Evolutionary conservation across 441 rosid species (phyloP).

Genomic region (Erodium texanum): DNA sequence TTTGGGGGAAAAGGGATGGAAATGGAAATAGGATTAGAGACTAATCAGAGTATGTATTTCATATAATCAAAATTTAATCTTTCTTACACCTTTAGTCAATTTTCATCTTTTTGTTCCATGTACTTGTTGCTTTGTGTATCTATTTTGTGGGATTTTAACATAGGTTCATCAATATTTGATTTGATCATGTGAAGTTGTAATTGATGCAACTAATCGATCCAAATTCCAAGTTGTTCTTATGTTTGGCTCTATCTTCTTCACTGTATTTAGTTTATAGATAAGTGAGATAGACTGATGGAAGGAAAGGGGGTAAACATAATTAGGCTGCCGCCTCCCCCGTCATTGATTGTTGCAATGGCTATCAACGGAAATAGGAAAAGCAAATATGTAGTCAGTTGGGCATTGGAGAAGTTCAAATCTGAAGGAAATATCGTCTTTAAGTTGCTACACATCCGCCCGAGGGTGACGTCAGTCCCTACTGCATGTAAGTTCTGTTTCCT

Average conservation of each 20-base stretch:
- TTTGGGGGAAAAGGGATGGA: background rate
- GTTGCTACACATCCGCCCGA: slow-evolving; percentile 58
- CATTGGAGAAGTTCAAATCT: slow-evolving; percentile 55
- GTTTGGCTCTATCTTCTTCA: background rate
- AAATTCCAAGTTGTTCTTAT: background rate
- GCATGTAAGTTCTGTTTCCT: slow-evolving; percentile 44
- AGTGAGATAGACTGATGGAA: slow-evolving; percentile 25
- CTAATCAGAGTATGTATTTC: background rate
- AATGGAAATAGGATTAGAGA: background rate
- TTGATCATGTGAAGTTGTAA: background rate
- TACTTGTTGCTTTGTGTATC: too few species aligned
- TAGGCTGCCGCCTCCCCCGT: slow-evolving; percentile 29
- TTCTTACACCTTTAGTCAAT: background rate
- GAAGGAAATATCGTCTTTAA: slow-evolving; percentile 43
- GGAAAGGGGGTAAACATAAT: slow-evolving; percentile 23
- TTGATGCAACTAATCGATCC: background rate
- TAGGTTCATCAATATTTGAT: background rate
- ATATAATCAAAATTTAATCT: background rate
- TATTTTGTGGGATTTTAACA: background rate
- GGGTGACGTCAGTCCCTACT: slow-evolving; percentile 56
- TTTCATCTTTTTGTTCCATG: background rate
- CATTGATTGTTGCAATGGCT: slow-evolving; percentile 46
- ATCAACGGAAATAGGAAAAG: slow-evolving; percentile 51
- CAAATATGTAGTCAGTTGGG: slow-evolving; percentile 61
- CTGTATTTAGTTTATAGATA: background rate